Evolutionary conservation across 352 stramenopile genomes (phyloP), one percentile per base, ranked within the genome.

Genomic region (Halophytophthora polymorphica): DNA sequence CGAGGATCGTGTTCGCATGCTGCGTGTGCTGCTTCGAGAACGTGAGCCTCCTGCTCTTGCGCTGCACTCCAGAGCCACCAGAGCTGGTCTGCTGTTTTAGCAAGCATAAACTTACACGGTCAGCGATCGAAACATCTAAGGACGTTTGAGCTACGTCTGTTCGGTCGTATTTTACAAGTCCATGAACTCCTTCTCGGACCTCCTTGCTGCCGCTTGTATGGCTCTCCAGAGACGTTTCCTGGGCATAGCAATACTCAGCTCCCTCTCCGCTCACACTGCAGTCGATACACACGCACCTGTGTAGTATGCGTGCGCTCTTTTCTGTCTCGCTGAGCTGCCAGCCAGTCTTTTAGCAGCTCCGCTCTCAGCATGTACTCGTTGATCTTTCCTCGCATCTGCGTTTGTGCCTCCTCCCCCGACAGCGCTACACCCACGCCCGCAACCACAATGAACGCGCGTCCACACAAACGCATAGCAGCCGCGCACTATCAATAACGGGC

Each of bases 291-390:
- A 17, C 47, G 3, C 13, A 73, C 61, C 55, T 65, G 53, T 25
- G 41, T 45, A 44, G 57, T 56, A 39, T 58, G 50, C 41, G 68
- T 66, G 6, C 41, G 43, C 19, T 42, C 25, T 17, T 69, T 50
- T 19, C 65, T 48, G 19, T 23, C 39, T 36, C 48, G 11, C 18
- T 55, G 48, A 17, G 45, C n/a, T 0, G 57, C 49, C 15, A 23
- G 64, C 64, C 60, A 68, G 0, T 71, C 63, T 38, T 91, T 92
- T 4, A 94, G 41, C 19, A 76, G 53, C 69, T 94, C 83, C 1
- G 83, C 83, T 11, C 83, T 66, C 33, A 81, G 61, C 75, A 94
- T 91, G 53, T 89, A 92, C 53, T 86, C 79, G 28, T 89, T 67
- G 25, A 91, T 91, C 50, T 86, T 81, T 14, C 56, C 46, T 3